These are phyloP conservation scores for Magnusiomyces fungicola DNA, from an alignment of 1,139 yeast species.

Conservation along the genomic window DNA sequence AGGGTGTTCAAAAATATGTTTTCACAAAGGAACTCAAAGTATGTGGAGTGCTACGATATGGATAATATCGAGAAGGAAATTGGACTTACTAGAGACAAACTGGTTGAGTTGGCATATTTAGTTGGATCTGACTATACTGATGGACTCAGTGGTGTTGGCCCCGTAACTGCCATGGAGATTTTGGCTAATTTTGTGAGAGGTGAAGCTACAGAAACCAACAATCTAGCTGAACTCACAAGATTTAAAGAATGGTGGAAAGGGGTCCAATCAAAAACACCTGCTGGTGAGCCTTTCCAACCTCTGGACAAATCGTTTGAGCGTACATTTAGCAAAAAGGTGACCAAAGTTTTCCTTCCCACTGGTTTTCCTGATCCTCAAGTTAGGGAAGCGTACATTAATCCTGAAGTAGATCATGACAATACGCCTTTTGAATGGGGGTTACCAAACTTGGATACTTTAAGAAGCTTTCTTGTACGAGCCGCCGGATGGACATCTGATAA, in stretches of 20 bases:
- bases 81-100: slow-evolving; percentile 53
- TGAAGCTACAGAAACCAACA: neutral
- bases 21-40: slow-evolving; percentile 37
- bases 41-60: slow-evolving; percentile 75
- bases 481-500: slow-evolving; percentile 78
- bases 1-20: slow-evolving; percentile 87
- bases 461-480: slow-evolving; percentile 58
- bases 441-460: slow-evolving; percentile 74
- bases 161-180: slow-evolving; percentile 89
- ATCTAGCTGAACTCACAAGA: slow-evolving; percentile 23
- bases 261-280: slow-evolving; percentile 35
- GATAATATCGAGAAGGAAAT: slow-evolving; percentile 54
- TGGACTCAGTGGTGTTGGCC: slow-evolving; percentile 88
- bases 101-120: slow-evolving; percentile 73
- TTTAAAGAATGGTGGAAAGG: slow-evolving; percentile 54
- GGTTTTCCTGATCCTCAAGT: slow-evolving; percentile 68
- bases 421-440: slow-evolving; percentile 84
- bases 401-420: slow-evolving; percentile 76
- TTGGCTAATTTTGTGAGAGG: slow-evolving; percentile 65
- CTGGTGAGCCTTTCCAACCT: slow-evolving; percentile 4
- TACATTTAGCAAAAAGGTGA: slow-evolving; percentile 50
- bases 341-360: slow-evolving; percentile 53
- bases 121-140: slow-evolving; percentile 93
- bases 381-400: slow-evolving; percentile 62
- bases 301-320: slow-evolving; percentile 29